These are phyloP conservation scores for Auxenochlorella protothecoides DNA, from an alignment of 139 green algal species.

Conservation along the genomic window DNA sequence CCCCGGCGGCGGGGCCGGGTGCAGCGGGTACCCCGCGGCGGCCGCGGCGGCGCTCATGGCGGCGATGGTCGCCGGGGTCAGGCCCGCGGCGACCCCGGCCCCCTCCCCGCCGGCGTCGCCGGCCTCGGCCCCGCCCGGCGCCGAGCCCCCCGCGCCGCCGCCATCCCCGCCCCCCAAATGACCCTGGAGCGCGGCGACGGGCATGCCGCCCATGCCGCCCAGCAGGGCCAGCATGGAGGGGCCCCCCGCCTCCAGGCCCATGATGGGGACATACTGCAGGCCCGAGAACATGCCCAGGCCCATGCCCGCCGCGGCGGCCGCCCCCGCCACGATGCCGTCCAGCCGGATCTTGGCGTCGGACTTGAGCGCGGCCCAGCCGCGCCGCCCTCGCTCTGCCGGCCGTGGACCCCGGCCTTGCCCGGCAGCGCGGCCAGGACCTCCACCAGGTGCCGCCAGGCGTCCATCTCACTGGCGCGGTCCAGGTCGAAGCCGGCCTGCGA, in stretches of 20 bases:
- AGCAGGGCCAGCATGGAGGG: slow-evolving; percentile 14
- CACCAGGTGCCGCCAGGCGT: slow-evolving; percentile 2
- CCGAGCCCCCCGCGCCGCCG: background rate
- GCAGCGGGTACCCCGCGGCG: background rate
- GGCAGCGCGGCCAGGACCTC: slow-evolving; percentile 5
- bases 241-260: slow-evolving; percentile 13
- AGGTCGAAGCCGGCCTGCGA: slow-evolving; percentile 1
- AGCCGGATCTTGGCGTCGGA: background rate
- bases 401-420: background rate
- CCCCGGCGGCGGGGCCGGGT: no score
- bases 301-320: background rate
- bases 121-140: no score
- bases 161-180: background rate
- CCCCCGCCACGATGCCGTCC: background rate
- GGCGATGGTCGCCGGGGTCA: background rate
- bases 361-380: slow-evolving; percentile 4
- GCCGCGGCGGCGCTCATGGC: background rate
- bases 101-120: background rate
- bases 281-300: background rate
- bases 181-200: background rate
- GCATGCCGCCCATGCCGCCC: slow-evolving; percentile 15
- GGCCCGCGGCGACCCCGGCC: background rate
- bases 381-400: background rate
- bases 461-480: slow-evolving; percentile 4
- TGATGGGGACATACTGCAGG: slow-evolving; percentile 16